These are phyloP conservation scores for Gastrodia elata DNA, from an alignment of 106 monocot genomes.

Conservation along the genomic window DNA sequence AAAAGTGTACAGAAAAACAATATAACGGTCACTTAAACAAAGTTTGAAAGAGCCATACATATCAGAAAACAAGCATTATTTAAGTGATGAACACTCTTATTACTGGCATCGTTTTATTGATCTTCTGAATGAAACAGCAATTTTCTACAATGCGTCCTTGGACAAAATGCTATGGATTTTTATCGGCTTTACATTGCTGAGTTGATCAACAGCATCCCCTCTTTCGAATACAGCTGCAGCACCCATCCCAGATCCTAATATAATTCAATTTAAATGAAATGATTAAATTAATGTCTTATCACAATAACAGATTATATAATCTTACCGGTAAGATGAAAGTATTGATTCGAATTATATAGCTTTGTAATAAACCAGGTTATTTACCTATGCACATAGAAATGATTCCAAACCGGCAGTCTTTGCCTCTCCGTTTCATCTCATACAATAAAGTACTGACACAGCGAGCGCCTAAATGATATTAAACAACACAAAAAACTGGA, in stretches of 20 bases:
- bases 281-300: background rate
- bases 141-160: conserved; percentile 47
- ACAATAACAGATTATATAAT: too few relatives aligned
- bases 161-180: conserved; percentile 34
- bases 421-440: conserved; percentile 90
- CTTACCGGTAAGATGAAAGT: background rate
- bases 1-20: too few relatives aligned
- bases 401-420: conserved; percentile 87
- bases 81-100: too few relatives aligned
- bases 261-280: background rate
- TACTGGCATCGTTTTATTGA: too few relatives aligned
- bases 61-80: too few relatives aligned
- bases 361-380: background rate
- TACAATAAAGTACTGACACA: conserved; percentile 81
- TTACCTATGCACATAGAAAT: conserved; percentile 95
- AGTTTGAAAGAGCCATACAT: too few relatives aligned
- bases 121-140: background rate
- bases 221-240: conserved; percentile 95
- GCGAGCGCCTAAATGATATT: conserved; percentile 55
- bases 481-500: background rate
- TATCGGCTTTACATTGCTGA: conserved; percentile 45
- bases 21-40: too few relatives aligned
- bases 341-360: background rate
- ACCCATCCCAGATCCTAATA: conserved; percentile 84
- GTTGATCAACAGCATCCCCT: conserved; percentile 68